Evolutionary conservation across 1,284 basidiomycete species (phyloP).

Genomic region (Apiotrichum laibachii): DNA sequence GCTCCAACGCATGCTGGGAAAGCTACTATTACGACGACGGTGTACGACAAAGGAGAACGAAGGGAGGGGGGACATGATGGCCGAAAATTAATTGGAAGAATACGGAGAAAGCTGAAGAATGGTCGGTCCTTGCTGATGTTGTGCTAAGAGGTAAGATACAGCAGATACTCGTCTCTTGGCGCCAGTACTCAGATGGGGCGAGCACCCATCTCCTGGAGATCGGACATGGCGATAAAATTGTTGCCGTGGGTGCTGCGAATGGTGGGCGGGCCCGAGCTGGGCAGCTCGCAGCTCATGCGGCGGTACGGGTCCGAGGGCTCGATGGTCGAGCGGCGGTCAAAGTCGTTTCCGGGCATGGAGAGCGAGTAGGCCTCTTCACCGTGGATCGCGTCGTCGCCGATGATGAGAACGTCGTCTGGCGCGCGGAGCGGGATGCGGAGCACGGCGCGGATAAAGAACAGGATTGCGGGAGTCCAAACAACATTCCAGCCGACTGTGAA

Average conservation of each 20-base stretch:
- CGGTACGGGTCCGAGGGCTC: not conserved
- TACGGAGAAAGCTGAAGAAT: too few relatives aligned
- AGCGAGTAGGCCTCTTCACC: constrained; percentile 26
- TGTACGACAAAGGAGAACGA: too few relatives aligned
- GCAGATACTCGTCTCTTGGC: not conserved
- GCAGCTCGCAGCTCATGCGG: not conserved
- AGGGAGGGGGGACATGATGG: too few relatives aligned
- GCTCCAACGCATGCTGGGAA: too few relatives aligned
- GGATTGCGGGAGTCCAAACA: constrained; percentile 12
- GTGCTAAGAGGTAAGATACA: too few relatives aligned
- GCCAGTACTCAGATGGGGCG: not conserved
- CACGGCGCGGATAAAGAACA: constrained; percentile 12
- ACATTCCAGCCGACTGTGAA: constrained; percentile 23
- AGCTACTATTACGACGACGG: too few relatives aligned
- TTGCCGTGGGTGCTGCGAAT: not conserved
- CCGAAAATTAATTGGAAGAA: too few relatives aligned
- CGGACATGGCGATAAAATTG: not conserved
- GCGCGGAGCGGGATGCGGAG: constrained; percentile 20
- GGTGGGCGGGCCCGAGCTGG: not conserved
- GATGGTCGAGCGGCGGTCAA: constrained; percentile 5
- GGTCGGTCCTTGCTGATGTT: too few relatives aligned
- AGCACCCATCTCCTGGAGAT: not conserved
- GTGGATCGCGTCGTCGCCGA: constrained; percentile 25
- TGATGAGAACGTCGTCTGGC: constrained; percentile 12
- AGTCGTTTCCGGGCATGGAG: not conserved